Evolutionary conservation across 306 rosid genomes (phyloP), one percentile per base, ranked within the genome.

Genomic region (Cicer arietinum): DNA sequence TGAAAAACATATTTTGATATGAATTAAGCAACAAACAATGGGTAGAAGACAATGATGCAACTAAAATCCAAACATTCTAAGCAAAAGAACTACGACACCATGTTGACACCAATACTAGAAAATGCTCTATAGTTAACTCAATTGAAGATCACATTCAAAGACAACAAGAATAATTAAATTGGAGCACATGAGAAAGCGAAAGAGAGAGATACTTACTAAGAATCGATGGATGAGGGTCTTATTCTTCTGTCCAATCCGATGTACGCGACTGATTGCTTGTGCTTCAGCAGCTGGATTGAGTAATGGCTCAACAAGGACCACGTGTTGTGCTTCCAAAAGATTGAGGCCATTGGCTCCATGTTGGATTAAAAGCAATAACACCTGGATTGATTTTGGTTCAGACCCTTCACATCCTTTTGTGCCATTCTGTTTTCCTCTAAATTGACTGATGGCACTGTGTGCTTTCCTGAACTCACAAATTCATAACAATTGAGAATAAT

Each of bases 241-340:
- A 6, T 89, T 74, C 73, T 83, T 69, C 79, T 90, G 97, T 56
- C 96, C 96, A 6, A 91, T 91, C n/a, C 97, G 95, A 81, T 91
- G 98, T 8, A 94, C 96, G 16, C 93, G 90, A 61, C 98, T 88
- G 75, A 94, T 91, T 48, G 98, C 97, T 85, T 91, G 97, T 64
- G 97, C 97, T 82, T 94, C 98, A 4, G 87, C 95, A 58, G 97
- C 98, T 48, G 97, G 98, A 83, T 94, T 94, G 62, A 94, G 97
- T 42, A 94, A 83, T 2, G 97, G 98, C 81, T 94, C 98, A 6
- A 91, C 90, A 69, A 94, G 95, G 71, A 94, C 86, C 64, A 91
- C 98, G 81, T 91, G 96, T 51, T 94, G 88, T 58, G 98, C 98
- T 85, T 94, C 98, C 60, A 91, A 79, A 72, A 94, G 97, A 86